Base-by-base conservation (phyloP, 306 rosid species). In the Fagus crenata region DNA sequence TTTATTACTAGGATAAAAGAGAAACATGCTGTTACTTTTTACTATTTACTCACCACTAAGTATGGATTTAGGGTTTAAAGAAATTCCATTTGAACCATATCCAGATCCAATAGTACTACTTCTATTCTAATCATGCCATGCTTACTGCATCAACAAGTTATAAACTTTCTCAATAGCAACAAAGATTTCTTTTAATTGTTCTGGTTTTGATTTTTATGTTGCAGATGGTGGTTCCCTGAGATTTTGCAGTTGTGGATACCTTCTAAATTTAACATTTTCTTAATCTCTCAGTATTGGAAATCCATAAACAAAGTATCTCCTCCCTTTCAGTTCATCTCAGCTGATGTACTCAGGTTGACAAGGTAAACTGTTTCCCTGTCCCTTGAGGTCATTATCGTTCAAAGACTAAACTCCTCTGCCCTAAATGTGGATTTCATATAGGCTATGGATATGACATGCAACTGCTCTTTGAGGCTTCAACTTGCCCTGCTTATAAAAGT, bases 321-420 rank as follows among this genome's bases (percentile, higher is more conserved):
- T 86, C 87, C 72, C 53, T 85, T 12, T 81, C 87, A 5, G 81
- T 87, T 83, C 88, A 89, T 83, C 90, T 89, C 28, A 87, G 93
- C 67, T 86, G 90, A 71, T 89, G 83, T 80, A 91, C 90, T 0
- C 90, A 89, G 82, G 87, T 91, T 86, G 93, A 89, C 53, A 86
- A 86, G 78, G 78, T 84, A 58, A 84, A 61, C 70, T 90, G 91
- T 81, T 82, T 91, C 65, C 89, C 89, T 4, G 53, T 85, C 73
- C 64, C 72, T 8, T 83, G 89, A 89, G 82, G 86, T 79, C 78
- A 77, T 46, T 42, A 63, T 55, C 82, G 76, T 78, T 79, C 85
- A 51, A 89, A 86, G 84, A 85, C 91, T 53, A 85, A 85, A 73
- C 82, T 89, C 72, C 89, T 86, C 59, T 89, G 89, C 76, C 87